A percentile compares a stretch with the other conserved stretches of the same genome.
These are phyloP conservation scores for Lasiodiplodia hormozganensis DNA, from an alignment of 2,329 filamentous ascomycete species.

Conservation along the genomic window DNA sequence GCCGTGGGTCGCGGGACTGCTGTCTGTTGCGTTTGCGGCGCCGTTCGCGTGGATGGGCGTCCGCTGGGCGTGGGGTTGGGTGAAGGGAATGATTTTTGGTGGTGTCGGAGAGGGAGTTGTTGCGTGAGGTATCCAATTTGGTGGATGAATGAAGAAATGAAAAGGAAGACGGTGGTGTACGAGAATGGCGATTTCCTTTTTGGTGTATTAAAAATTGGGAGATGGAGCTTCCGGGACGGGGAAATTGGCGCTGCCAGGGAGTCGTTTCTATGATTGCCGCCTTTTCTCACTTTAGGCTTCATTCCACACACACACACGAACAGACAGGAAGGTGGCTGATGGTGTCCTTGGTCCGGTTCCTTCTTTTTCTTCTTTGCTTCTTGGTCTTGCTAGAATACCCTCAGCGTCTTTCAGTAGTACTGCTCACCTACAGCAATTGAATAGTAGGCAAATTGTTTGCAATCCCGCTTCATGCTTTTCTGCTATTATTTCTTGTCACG, in stretches of 20 bases:
- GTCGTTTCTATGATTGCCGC: not conserved
- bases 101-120: not conserved
- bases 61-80: conserved; percentile 2
- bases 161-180: not conserved
- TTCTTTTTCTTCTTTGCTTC: not conserved
- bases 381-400: conserved; percentile 2
- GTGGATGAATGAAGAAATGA: not conserved
- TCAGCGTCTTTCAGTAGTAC: not conserved
- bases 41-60: conserved; percentile 11
- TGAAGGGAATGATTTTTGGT: not conserved
- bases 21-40: not conserved
- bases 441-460: not conserved
- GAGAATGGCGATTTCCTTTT: not conserved
- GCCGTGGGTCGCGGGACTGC: not conserved
- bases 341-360: not conserved
- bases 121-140: not conserved
- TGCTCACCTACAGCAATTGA: not conserved
- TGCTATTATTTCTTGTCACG: too few species aligned
- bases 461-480: not conserved
- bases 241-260: not conserved
- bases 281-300: not conserved
- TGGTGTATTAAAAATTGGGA: not conserved
- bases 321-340: not conserved
- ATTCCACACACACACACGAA: not conserved
- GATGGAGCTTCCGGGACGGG: not conserved